Percentiles rank a stretch among this genome's conserved stretches.
Conservation (phyloP, 225 moss, liverwort and hornwort genomes). For the Antitrichia curtipendula region DNA sequence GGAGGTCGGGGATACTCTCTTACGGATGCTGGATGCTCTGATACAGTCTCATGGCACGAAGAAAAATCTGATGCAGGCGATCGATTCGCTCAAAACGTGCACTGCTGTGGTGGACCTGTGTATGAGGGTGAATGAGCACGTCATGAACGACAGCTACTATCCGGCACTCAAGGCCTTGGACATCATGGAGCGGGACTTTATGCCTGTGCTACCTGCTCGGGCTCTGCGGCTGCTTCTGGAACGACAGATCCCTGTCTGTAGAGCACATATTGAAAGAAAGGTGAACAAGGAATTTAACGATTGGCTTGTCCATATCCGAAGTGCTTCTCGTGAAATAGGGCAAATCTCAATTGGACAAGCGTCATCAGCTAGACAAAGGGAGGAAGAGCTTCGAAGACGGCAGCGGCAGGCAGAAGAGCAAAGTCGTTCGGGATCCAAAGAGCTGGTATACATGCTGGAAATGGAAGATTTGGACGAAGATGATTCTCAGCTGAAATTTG, state of each 20-base stretch:
- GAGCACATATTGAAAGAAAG: constrained; percentile 77
- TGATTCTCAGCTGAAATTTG: constrained; percentile 80
- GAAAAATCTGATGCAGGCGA: constrained; percentile 72
- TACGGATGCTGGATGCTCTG: constrained; percentile 65
- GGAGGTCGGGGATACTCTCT: constrained; percentile 62
- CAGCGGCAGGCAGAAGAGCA: constrained; percentile 97
- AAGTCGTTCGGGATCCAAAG: constrained; percentile 78
- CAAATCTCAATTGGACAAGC: constrained; percentile 88
- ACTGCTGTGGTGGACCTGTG: constrained; percentile 79
- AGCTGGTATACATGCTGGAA: constrained; percentile 86
- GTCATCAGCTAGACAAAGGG: constrained; percentile 73
- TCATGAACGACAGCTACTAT: constrained; percentile 80
- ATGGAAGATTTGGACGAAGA: constrained; percentile 90
- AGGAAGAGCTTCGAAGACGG: constrained; percentile 77
- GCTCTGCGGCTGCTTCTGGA: constrained; percentile 70
- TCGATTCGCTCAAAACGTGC: constrained; percentile 80
- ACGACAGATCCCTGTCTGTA: constrained; percentile 78
- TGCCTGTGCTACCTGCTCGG: constrained; percentile 74
- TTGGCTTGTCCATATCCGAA: constrained; percentile 93
- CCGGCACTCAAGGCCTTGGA: constrained; percentile 88
- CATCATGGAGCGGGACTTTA: constrained; percentile 78
- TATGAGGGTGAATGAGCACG: constrained; percentile 69
- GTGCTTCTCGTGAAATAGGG: constrained; percentile 72
- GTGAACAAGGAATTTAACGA: constrained; percentile 94
- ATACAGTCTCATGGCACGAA: constrained; percentile 93